Evolutionary conservation across 805 yeast genomes (phyloP), one percentile per base, ranked within the genome.

Genomic region (Hanseniaspora lindneri): DNA sequence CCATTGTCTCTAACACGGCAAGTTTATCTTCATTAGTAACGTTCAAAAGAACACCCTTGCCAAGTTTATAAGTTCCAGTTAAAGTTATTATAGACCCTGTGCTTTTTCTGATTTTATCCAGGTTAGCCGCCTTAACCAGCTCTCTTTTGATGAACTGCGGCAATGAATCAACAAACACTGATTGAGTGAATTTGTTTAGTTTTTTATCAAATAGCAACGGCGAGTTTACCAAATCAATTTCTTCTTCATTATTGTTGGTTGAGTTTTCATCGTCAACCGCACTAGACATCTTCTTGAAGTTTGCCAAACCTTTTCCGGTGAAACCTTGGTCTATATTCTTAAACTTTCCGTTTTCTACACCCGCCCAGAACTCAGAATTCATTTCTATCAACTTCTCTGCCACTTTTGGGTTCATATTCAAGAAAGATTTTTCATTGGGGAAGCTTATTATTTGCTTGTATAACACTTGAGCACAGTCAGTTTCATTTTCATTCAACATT

Each of bases 281-380:
- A 6, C 29, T 21, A 7, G 25, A n/a, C n/a, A n/a, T 13, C 2
- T 17, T 30, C 13, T 36, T 37, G n/a, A 29, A 37, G 53, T 80
- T 81, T 39, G 80, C 89, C 46, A 88, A 69, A 1, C 97, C 97
- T 55, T 83, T 80, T 19, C 98, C 98, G 3, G 96, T 94, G 66
- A 87, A 92, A 0, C 98, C 98, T 48, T 77, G 74, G 23, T 75
- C 72, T 51, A 75, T 70, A 27, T 36, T 44, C 55, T 71, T 74
- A 58, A 72, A 80, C 47, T 79, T 77, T 0, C 94, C 95, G 1
- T 67, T 60, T 53, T 78, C 77, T 52, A 84, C 69, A 50, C 80
- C 84, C 13, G 64, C 69, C 50, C 74, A 65, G 60, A 83, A 86
- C 34, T 63, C 56, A 3, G 67, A 63, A 0, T 83, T 77, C 60